Base-by-base conservation (phyloP, 331 rosid genomes). In the Erythrophleum ivorense region DNA sequence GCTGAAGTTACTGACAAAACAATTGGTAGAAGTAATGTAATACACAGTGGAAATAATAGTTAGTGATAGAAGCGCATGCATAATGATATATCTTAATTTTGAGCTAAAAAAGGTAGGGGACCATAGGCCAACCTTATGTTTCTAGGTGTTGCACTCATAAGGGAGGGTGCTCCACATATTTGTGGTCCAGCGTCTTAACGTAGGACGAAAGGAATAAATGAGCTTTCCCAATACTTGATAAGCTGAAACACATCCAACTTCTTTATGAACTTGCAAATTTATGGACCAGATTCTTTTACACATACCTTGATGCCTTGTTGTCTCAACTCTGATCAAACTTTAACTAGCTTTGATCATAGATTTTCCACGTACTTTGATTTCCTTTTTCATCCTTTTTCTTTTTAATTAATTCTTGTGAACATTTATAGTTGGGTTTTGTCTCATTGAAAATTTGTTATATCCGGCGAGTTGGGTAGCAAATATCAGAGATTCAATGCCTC, bases 141-240 rank as follows among this genome's bases (percentile, higher is more conserved):
- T 84, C 58, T 84, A 80, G 82, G 76, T 62, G 67, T 60, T 76
- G 75, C 55, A 45, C 46, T 69, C 45, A 18, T n/a, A 63, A 50
- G 62, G 71, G 49, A 41, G 19, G 41, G 58, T 71, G 49, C 75
- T 52, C 71, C 80, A 33, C 73, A 31, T 7, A 80, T 33, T 0
- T 9, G 82, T 84, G 84, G 87, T 84, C 84, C 87, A 14, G n/a
- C 77, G 29, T 12, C 78, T 86, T 76, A 83, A 83, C 83, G 76
- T 83, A 14, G 45, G 57, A 71, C 65, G 67, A 68, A 84, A 71
- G 78, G 64, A 80, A 80, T 75, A 41, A 80, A 80, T 84, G 75
- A 80, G 50, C 38, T 75, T 80, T 53, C 52, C 45, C 15, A 14
- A 24, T 75, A 70, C 73, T 85, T 82, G 46, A 81, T 54, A 65